Evolutionary conservation across 345 rosid species (phyloP), one percentile per base, ranked within the genome.

Genomic region (Kernera saxatilis): DNA sequence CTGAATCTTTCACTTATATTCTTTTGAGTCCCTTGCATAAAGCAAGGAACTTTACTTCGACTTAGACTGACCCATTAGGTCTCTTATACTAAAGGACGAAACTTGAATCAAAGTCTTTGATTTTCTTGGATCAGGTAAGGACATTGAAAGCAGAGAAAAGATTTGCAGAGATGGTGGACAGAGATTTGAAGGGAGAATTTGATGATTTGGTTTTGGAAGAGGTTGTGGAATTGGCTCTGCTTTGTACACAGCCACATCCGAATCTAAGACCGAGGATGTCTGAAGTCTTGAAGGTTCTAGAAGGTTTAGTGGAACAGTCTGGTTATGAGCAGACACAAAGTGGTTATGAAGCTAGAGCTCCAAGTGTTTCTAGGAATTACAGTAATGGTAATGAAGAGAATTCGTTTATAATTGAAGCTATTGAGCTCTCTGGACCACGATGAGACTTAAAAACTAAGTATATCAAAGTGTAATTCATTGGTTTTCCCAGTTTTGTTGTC

Each of bases 401-500:
- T 70, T 94, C 99, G 5, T 86, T 89, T 82, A 88, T 91, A 76
- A 79, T 91, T 3, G 96, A 94, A 87, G 90, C 99, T 10, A 89
- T 94, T 69, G 99, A 94, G 76, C 99, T 94, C 29, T 94, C 97
- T 1, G 96, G 99, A 82, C 99, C 99, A 43, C 70, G 99, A 46
- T 94, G 76, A 74, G 14, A 72, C 70, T 52, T 10, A 0, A 17
- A 44, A 21, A 45, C 18, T 36, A 18, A 36, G 26, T 12, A 19
- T 66, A 67, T 56, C 36, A 9, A 23, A 64, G 29, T 19, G 35
- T 41, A 32, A 26, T 55, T 32, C 2, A 5, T 56, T 37, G 17
- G 63, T 10, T 45, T 41, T 27, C 25, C n/a, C 33, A 29, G 35
- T 23, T 49, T 50, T 65, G 36, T 49, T 49, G 23, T 49, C 25